Percentiles rank a stretch among this genome's conserved stretches.
Evolutionary conservation across 768 basidiomycete species (phyloP).

Genomic region (Collybia sp.): DNA sequence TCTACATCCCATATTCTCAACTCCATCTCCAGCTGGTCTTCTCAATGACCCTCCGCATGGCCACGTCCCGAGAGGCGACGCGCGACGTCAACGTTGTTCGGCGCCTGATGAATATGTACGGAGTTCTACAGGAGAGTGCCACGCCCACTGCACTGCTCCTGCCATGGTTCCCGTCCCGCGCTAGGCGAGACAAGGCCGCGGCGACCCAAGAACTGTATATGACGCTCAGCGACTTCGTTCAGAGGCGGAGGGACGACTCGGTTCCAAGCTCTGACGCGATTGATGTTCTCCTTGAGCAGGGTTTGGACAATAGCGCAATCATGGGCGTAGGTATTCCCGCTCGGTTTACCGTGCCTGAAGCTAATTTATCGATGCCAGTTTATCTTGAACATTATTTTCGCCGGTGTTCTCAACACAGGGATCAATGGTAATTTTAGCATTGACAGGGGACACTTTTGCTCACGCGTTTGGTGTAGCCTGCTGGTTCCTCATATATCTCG

Average conservation of each 20-base stretch:
- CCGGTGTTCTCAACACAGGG: background rate
- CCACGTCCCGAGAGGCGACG: constrained; percentile 22
- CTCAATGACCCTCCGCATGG: constrained; percentile 24
- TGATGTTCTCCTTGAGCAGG: constrained; percentile 25
- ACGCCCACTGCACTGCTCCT: constrained; percentile 27
- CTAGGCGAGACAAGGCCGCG: constrained; percentile 20
- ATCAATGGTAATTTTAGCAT: background rate
- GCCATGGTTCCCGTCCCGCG: constrained; percentile 27
- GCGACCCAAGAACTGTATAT: constrained; percentile 23
- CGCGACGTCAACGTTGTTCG: constrained; percentile 12
- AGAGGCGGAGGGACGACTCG: constrained; percentile 16
- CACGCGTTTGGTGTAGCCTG: background rate
- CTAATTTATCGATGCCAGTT: background rate
- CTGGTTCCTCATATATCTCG: background rate
- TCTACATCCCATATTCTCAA: background rate
- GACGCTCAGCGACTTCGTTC: constrained; percentile 16
- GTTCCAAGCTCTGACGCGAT: constrained; percentile 21
- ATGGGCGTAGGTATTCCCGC: background rate
- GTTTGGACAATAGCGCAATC: constrained; percentile 15
- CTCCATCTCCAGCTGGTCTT: constrained; percentile 16
- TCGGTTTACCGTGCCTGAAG: background rate
- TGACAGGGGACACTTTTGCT: background rate
- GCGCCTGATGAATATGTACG: constrained; percentile 14
- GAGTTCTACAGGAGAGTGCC: constrained; percentile 22
- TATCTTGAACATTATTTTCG: background rate